Percentiles rank a stretch among this genome's conserved stretches.
Conservation (phyloP, 805 yeast species). For the Candida wancherniae region DNA sequence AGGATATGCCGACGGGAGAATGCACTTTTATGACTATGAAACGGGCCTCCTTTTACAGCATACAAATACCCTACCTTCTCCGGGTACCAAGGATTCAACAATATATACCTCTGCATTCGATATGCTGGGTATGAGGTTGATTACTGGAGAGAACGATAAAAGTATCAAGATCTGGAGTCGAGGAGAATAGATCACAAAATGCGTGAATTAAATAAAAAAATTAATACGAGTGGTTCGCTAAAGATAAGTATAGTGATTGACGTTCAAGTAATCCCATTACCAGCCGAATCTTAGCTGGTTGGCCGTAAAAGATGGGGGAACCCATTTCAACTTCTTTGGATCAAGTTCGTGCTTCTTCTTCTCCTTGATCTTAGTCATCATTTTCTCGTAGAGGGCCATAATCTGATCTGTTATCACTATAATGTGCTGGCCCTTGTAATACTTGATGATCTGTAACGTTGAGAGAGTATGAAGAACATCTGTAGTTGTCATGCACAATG, state of each 20-base stretch:
- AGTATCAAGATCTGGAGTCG: constrained; percentile 72
- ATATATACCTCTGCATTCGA: constrained; percentile 73
- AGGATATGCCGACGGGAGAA: constrained; percentile 80
- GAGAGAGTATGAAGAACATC: constrained; percentile 93
- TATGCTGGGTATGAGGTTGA: constrained; percentile 68
- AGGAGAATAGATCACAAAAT: constrained; percentile 14
- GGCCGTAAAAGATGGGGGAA: constrained; percentile 93
- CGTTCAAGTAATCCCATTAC: too few relatives aligned
- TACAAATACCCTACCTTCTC: constrained; percentile 48
- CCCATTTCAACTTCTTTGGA: constrained; percentile 74
- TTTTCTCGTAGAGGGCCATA: constrained; percentile 66
- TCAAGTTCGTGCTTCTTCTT: constrained; percentile 75
- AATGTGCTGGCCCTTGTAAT: constrained; percentile 92
- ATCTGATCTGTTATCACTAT: constrained; percentile 82
- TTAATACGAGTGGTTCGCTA: too few relatives aligned
- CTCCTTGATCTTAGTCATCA: constrained; percentile 45
- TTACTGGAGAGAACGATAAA: constrained; percentile 91
- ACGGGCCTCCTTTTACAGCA: constrained; percentile 61
- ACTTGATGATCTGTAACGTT: constrained; percentile 81
- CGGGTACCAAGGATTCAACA: constrained; percentile 70
- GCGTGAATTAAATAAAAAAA: too few relatives aligned
- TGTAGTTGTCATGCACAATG: constrained; percentile 93
- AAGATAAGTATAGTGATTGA: too few relatives aligned
- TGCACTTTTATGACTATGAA: constrained; percentile 74
- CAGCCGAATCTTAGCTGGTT: constrained; percentile 95